Evolutionary conservation across 495 filamentous ascomycete species (phyloP), one percentile per base, ranked within the genome.

Genomic region (Aspergillus campestris): DNA sequence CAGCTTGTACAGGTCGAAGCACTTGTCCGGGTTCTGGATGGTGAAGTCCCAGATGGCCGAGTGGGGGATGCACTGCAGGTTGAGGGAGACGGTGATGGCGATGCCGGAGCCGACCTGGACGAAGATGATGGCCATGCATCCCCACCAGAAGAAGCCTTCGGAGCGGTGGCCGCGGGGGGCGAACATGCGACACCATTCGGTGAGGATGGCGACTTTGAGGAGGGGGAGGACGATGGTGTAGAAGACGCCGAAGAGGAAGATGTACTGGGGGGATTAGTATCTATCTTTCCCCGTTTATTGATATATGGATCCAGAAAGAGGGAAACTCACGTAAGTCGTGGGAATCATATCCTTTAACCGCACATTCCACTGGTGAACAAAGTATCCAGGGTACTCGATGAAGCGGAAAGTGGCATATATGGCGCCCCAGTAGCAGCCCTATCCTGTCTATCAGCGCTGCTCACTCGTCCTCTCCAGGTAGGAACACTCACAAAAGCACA

Each of bases 171-270:
- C 35, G 10, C 41, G 41, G n/a, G 52, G 49, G 7, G 39, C 41
- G 31, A 61, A 61, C 9, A 61, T 47, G n/a, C 48, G 49, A 29
- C 38, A 41, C 58, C 58, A 58, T 34, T 61, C 58, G 3, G 56
- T 14, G 31, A 61, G 37, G 29, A 61, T 61, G 14, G 42, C 44
- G 9, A 44, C 36, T 39, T 61, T 61, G 31, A 61, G 35, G 11
- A 33, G 11, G 11, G 53, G 44, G 14, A 61, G 47, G 12, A 51
- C 48, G 30, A 46, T 37, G 14, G 39, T 38, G 36, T 58, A 61
- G 36, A 40, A 49, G 27, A 14, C 28, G 28, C 47, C 40, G 14
- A 32, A 43, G 28, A 44, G 12, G 10, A 49, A 31, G 30, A 49
- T 24, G 11, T 42, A 42, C 46, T 49, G 14, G 4, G 1, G 18